Evolutionary conservation across 352 stramenopile genomes (phyloP).

Genomic region (Phytopythium oedochilum): DNA sequence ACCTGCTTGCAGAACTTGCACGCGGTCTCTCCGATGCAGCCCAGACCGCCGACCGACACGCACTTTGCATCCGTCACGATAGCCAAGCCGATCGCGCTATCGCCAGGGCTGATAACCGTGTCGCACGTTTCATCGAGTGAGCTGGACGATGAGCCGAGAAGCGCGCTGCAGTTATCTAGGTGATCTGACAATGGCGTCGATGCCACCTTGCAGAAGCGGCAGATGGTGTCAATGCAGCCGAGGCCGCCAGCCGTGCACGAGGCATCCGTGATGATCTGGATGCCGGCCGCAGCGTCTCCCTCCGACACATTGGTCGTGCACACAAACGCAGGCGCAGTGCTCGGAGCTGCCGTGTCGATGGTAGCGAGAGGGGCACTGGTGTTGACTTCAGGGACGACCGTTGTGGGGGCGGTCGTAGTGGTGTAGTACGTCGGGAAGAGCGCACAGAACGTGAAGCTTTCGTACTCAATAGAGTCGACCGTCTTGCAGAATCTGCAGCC

Average conservation of each 20-base stretch:
- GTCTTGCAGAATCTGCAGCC: constrained; percentile 20
- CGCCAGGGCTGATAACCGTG: constrained; percentile 12
- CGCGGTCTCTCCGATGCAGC: constrained; percentile 1
- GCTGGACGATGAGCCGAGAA: not conserved
- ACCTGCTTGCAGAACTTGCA: constrained; percentile 14
- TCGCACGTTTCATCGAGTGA: constrained; percentile 7
- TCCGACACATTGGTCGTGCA: constrained; percentile 11
- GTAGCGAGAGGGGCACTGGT: not conserved
- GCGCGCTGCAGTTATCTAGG: constrained; percentile 13
- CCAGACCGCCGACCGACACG: constrained; percentile 6
- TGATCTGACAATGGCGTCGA: constrained; percentile 19
- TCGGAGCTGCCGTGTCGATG: not conserved
- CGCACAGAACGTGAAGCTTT: constrained; percentile 7
- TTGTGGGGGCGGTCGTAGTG: not conserved
- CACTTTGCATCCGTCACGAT: constrained; percentile 23
- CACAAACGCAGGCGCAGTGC: not conserved
- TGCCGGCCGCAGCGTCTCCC: constrained; percentile 16
- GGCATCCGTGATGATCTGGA: constrained; percentile 19
- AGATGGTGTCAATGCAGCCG: constrained; percentile 20
- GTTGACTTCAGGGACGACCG: not conserved
- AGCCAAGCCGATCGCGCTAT: constrained; percentile 18
- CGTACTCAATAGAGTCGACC: constrained; percentile 8
- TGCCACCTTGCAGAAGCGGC: constrained; percentile 19
- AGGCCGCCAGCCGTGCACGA: constrained; percentile 18
- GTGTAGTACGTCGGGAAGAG: constrained; percentile 3